Evolutionary conservation across 331 rosid genomes (phyloP).

Genomic region (Malus hybrid): DNA sequence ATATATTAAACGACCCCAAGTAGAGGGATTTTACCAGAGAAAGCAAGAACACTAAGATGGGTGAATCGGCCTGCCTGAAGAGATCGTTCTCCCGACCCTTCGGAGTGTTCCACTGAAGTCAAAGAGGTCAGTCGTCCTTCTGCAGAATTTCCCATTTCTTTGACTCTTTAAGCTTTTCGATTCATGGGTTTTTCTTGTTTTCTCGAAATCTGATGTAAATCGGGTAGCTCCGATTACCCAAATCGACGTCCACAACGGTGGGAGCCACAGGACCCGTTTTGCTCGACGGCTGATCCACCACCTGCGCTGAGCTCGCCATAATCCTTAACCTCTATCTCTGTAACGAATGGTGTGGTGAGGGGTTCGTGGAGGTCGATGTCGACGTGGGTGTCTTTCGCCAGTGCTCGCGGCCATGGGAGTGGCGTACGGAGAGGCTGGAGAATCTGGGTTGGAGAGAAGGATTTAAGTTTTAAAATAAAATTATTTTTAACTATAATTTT

Average conservation of each 20-base stretch:
- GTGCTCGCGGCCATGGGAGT: no score
- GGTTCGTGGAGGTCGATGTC: no score
- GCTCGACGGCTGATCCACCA: constrained; percentile 51
- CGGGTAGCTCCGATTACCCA: constrained; percentile 90
- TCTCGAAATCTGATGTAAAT: constrained; percentile 61
- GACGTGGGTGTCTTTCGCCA: no score
- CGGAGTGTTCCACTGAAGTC: constrained; percentile 14
- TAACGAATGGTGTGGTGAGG: no score
- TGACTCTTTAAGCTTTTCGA: not conserved
- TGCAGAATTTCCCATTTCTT: constrained; percentile 1
- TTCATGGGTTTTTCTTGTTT: not conserved
- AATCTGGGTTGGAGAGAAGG: no score
- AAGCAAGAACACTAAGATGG: no score
- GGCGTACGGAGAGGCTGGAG: no score
- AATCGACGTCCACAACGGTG: constrained; percentile 58
- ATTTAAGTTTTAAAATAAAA: no score
- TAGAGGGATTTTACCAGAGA: not conserved
- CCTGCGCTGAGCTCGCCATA: constrained; percentile 48
- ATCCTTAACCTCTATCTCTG: constrained; percentile 17
- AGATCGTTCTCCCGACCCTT: no score
- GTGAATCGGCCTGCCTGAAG: no score
- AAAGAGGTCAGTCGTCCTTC: constrained; percentile 36
- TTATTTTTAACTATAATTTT: no score
- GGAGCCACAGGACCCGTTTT: constrained; percentile 23
- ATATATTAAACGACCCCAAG: not conserved